These are phyloP conservation scores for Globisporangium cederbergense DNA, from an alignment of 352 stramenopile species.

Conservation along the genomic window DNA sequence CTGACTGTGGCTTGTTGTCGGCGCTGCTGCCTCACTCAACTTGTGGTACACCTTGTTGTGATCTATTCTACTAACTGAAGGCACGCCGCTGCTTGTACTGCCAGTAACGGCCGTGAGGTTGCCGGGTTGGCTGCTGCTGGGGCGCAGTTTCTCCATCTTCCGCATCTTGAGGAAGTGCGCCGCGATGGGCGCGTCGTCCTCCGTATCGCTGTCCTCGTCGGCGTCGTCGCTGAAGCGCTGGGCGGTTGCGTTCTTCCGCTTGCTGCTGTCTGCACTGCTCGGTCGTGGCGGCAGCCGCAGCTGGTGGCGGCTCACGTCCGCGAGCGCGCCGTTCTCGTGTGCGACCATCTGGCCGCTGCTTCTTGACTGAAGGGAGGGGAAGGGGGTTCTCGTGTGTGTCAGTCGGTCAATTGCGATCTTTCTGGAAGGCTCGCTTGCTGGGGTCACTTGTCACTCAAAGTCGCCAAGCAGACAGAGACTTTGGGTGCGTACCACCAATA, in stretches of 20 bases:
- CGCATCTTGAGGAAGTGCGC: slow-evolving; percentile 12
- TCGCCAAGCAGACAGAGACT: not conserved
- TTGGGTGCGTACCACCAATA: not conserved
- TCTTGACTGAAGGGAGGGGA: not conserved
- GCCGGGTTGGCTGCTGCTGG: not conserved
- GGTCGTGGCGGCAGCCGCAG: slow-evolving; percentile 1
- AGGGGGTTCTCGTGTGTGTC: not conserved
- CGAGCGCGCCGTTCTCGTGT: slow-evolving; percentile 10
- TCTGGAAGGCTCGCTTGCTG: not conserved
- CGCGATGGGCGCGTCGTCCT: slow-evolving; percentile 15
- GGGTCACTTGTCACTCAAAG: not conserved
- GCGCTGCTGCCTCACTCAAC: not conserved
- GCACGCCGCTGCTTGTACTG: not conserved
- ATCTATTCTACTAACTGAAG: slow-evolving; percentile 9
- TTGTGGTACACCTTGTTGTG: slow-evolving; percentile 4
- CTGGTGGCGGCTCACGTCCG: slow-evolving; percentile 2
- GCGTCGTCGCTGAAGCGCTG: slow-evolving; percentile 10
- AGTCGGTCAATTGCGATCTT: slow-evolving; percentile 2
- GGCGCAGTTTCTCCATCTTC: slow-evolving; percentile 13
- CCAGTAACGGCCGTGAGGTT: too few relatives aligned
- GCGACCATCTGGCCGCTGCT: slow-evolving; percentile 9
- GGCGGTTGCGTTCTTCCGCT: not conserved
- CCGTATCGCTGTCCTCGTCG: slow-evolving; percentile 13
- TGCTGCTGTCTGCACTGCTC: slow-evolving; percentile 1
- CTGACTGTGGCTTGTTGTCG: not conserved